These are phyloP conservation scores for Diaporthe sp. DNA, from an alignment of 2,329 filamentous ascomycete species.

Conservation along the genomic window DNA sequence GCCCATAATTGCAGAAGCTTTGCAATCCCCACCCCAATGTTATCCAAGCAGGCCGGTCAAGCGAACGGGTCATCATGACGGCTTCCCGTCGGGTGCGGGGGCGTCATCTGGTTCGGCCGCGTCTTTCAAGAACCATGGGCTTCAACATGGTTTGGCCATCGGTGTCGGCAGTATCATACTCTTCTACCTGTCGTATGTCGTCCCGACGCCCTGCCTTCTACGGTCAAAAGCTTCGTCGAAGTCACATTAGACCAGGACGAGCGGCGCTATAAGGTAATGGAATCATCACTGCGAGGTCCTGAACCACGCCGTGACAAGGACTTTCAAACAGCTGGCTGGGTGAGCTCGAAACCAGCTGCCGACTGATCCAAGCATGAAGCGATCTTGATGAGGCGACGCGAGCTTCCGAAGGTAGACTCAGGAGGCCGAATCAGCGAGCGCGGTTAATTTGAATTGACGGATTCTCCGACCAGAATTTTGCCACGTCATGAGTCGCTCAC, in stretches of 20 bases:
- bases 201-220: not conserved
- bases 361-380: not conserved
- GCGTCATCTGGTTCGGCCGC: not conserved
- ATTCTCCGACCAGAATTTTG: constrained; percentile 9
- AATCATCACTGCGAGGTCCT: not conserved
- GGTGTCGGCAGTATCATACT: not conserved
- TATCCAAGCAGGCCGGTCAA: not conserved
- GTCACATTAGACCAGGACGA: not conserved
- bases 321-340: not conserved
- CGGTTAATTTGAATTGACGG: not conserved
- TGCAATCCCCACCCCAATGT: not conserved
- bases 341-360: not conserved
- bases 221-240: not conserved
- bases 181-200: not conserved
- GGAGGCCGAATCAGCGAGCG: not conserved
- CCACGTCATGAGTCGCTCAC: constrained; percentile 24
- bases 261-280: not conserved
- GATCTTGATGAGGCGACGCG: not conserved
- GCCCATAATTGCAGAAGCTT: not conserved
- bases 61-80: not conserved
- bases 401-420: not conserved
- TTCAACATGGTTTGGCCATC: not conserved
- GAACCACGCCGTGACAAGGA: not conserved
- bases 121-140: not conserved
- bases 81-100: not conserved